Percentiles rank a stretch among this genome's conserved stretches.
Conservation (phyloP, 352 stramenopile genomes). For the Pythium chondricola region DNA sequence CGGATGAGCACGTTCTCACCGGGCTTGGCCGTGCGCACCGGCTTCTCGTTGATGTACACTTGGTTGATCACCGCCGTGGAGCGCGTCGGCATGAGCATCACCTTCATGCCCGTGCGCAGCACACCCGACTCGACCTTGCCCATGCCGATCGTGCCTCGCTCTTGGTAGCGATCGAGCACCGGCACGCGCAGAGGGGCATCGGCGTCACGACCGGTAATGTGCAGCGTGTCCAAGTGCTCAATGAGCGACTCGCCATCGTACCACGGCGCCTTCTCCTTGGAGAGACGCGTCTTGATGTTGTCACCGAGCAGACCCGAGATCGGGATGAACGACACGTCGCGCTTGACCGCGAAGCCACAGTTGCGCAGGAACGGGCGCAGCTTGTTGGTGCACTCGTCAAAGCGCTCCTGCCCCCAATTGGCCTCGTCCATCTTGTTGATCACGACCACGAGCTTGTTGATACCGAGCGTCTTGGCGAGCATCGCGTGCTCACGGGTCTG, state of each 20-base stretch:
- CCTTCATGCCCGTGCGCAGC: constrained; percentile 88
- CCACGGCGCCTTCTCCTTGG: constrained; percentile 78
- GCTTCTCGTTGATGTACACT: constrained; percentile 91
- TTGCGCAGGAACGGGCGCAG: constrained; percentile 91
- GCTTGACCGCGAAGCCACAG: constrained; percentile 98
- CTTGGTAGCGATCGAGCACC: constrained; percentile 96
- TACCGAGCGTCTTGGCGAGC: constrained; percentile 98
- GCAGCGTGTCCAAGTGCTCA: constrained; percentile 88
- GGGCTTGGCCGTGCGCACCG: constrained; percentile 91
- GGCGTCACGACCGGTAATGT: constrained; percentile 88
- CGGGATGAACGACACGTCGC: constrained; percentile 96
- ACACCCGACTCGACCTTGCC: constrained; percentile 97
- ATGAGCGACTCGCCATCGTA: constrained; percentile 95
- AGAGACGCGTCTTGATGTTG: constrained; percentile 93
- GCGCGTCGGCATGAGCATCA: constrained; percentile 94
- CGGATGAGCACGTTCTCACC: constrained; percentile 98
- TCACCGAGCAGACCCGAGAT: constrained; percentile 95
- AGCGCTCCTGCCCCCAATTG: constrained; percentile 92
- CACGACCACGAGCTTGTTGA: constrained; percentile 97
- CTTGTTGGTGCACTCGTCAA: constrained; percentile 90
- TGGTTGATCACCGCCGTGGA: constrained; percentile 55
- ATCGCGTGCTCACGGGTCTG: constrained; percentile 99
- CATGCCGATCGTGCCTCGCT: constrained; percentile 95
- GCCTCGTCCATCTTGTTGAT: constrained; percentile 99
- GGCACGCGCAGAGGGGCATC: constrained; percentile 91